These are phyloP conservation scores for Periconia macrospinosa DNA, from an alignment of 2,329 filamentous ascomycete genomes.

Conservation along the genomic window DNA sequence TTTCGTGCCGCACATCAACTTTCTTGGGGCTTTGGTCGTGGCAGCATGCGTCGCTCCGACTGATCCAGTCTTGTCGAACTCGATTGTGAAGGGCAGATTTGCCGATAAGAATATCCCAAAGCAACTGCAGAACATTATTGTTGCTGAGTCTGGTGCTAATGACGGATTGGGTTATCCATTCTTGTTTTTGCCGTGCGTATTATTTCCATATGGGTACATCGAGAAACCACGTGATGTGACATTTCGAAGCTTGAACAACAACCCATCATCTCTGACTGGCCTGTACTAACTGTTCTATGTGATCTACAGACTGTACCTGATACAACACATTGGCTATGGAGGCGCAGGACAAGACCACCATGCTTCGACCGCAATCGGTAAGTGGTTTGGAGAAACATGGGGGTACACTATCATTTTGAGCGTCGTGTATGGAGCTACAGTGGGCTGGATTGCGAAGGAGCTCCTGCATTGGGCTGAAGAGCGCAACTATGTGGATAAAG, in stretches of 20 bases:
- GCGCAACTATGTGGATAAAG: slow-evolving; percentile 78
- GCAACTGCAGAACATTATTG: slow-evolving; percentile 70
- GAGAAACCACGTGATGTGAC: too few species aligned
- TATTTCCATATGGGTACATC: too few species aligned
- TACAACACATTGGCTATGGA: slow-evolving; percentile 70
- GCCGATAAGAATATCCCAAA: slow-evolving; percentile 87
- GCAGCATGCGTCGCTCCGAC: slow-evolving; percentile 91
- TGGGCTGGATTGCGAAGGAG: slow-evolving; percentile 81
- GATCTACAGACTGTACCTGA: slow-evolving; percentile 63
- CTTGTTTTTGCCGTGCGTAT: slow-evolving; percentile 67
- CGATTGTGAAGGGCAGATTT: slow-evolving; percentile 91
- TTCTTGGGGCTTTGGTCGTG: slow-evolving; percentile 77
- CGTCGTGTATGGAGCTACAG: slow-evolving; percentile 71
- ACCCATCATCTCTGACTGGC: too few species aligned
- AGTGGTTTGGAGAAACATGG: slow-evolving; percentile 88
- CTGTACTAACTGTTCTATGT: too few species aligned
- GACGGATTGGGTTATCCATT: slow-evolving; percentile 90
- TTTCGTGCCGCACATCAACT: slow-evolving; percentile 69
- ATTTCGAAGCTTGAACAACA: too few species aligned
- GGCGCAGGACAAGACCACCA: slow-evolving; percentile 54
- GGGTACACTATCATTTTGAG: slow-evolving; percentile 81
- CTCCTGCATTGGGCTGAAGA: slow-evolving; percentile 83
- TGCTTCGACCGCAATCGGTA: slow-evolving; percentile 66
- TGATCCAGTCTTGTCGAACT: slow-evolving; percentile 83
- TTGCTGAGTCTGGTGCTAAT: slow-evolving; percentile 79